Evolutionary conservation across 208 protist species (phyloP), one percentile per base, ranked within the genome.

Genomic region (Trypanosoma vivax): DNA sequence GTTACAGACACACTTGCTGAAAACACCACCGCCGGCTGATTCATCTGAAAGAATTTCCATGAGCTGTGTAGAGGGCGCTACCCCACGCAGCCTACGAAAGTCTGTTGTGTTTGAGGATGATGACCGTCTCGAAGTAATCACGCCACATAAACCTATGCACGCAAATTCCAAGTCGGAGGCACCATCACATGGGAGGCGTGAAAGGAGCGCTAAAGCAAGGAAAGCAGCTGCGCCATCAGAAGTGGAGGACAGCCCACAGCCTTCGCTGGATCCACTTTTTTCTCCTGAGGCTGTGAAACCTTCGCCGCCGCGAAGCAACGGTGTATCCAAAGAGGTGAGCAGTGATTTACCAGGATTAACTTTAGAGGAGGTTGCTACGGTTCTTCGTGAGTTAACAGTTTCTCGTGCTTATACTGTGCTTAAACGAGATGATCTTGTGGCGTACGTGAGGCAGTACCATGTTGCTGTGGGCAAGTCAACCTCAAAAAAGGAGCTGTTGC

Each of bases 71-170:
- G 25, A 45, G 19, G 25, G n/a, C 7, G 47, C 42, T 10, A 40
- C 45, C 31, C 51, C 64, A 35, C 47, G 63, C 27, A 59, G 49
- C 35, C 61, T 68, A n/a, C 77, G 82, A 41, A 90, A 90, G 82
- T 90, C 82, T 14, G 82, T 90, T 43, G 66, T 45, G 37, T 90
- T 90, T 46, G 63, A 75, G 29, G 76, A 77, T 25, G 64, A 65
- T 21, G 68, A 63, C 39, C 71, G 72, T 48, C 47, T 78, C 39
- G 72, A 71, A 64, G 73, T 50, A 24, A 21, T 40, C 11, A 76
- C 62, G 18, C 57, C 31, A 55, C 50, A 41, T 10, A 9, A 24
- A 14, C 18, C 25, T 4, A 28, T 14, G 18, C 39, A 43, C 39
- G n/a, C 5, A 7, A 24, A 21, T 7, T 21, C 39, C 16, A 43